Base-by-base conservation (phyloP, 768 basidiomycete species). In the Tricholoma terreum region DNA sequence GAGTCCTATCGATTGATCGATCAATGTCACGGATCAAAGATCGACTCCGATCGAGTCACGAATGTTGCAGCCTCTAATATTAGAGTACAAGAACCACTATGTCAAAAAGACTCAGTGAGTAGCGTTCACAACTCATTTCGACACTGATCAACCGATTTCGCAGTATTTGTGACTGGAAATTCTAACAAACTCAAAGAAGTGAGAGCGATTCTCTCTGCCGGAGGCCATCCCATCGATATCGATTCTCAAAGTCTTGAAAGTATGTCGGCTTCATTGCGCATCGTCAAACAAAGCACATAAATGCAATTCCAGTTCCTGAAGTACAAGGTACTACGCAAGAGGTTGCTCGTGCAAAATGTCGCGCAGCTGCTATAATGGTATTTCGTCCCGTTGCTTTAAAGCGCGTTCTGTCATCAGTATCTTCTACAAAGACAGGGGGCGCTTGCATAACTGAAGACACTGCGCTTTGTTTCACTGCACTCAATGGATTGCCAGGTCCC, bases 131-230 rank as follows among this genome's bases (percentile, higher is more conserved):
- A 2, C n/a, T 42, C 6, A 2, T 3, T 8, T 22, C 30, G 21
- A 48, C 21, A 50, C 22, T 42, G 24, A 30, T 22, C 9, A 27
- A 21, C 27, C 10, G 6, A 19, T 52, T 48, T 42, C 8, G 34
- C 19, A 96, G 94, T 89, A 22, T 97, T 98, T 70, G 93, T 98
- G 15, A 98, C 96, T 0, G 92, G 94, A 24, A 98, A 98, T 69
- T 83, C 86, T 17, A 93, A 94, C 77, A 98, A 98, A 71, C 78
- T 98, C 24, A 81, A 79, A 58, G 96, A 98, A 74, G 93, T 95
- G 58, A 84, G 84, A 64, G 82, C 84, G 31, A 98, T 98, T 67
- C 79, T 98, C 15, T 81, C 80, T 0, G 75, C 82, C 12, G 84
- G 84, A 4, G 66, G 74, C 14, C 71, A 79, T n/a, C 83, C 87